These are phyloP conservation scores for Plasmopara viticola DNA, from an alignment of 352 stramenopile species.

Conservation along the genomic window DNA sequence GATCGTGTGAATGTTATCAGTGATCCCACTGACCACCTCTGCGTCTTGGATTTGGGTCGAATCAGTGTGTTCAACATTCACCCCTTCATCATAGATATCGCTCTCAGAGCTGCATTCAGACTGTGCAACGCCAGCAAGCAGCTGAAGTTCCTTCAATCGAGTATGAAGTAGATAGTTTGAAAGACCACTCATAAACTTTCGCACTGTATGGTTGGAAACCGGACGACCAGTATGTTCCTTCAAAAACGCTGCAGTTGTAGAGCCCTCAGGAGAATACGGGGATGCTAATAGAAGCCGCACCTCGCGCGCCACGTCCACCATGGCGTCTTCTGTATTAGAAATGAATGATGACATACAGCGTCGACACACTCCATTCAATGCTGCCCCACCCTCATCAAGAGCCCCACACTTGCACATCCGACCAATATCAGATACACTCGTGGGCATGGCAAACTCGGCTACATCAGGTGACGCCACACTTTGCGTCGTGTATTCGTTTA, in stretches of 20 bases:
- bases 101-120: slow-evolving; percentile 22
- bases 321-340: slow-evolving; percentile 65
- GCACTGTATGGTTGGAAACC: slow-evolving; percentile 46
- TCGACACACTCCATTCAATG: slow-evolving; percentile 45
- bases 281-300: slow-evolving; percentile 78
- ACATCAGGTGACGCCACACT: slow-evolving; percentile 12
- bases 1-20: slow-evolving; percentile 55
- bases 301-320: slow-evolving; percentile 68
- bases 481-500: slow-evolving; percentile 32
- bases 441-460: slow-evolving; percentile 24
- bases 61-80: slow-evolving; percentile 9
- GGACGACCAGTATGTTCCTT: slow-evolving; percentile 50
- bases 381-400: slow-evolving; percentile 17
- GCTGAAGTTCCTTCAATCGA: slow-evolving; percentile 66
- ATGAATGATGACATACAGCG: slow-evolving; percentile 78
- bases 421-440: slow-evolving; percentile 32
- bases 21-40: slow-evolving; percentile 42
- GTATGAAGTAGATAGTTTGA: slow-evolving; percentile 79
- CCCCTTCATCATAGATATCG: slow-evolving; percentile 26
- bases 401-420: slow-evolving; percentile 56
- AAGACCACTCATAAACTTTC: slow-evolving; percentile 73
- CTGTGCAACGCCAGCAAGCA: slow-evolving; percentile 46
- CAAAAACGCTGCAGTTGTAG: slow-evolving; percentile 61
- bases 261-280: slow-evolving; percentile 79
- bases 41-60: slow-evolving; percentile 9